phyloP scores from a whole-genome alignment of 2,329 filamentous ascomycete genomes.

The Penicillium corylophilum region DNA sequence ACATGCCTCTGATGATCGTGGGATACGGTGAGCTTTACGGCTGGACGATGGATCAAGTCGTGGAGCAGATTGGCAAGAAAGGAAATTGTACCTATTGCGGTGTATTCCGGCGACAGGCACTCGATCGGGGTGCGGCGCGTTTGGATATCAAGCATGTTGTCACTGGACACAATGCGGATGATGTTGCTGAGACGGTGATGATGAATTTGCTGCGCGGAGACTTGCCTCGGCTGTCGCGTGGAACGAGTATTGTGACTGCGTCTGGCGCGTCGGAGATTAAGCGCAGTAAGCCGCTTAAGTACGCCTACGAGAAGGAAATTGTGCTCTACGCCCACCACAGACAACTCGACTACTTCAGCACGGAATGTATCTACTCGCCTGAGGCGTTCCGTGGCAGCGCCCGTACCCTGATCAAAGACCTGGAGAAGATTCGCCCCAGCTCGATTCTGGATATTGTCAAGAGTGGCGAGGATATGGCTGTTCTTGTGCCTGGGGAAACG shows the following conservation, averaged over 20 bases:
- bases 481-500: constrained; percentile 67
- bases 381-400: constrained; percentile 95
- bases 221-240: constrained; percentile 78
- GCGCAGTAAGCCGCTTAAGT: constrained; percentile 94
- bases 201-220: constrained; percentile 96
- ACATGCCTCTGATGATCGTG: constrained; percentile 86
- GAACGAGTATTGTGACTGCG: constrained; percentile 84
- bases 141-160: constrained; percentile 89
- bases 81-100: constrained; percentile 99
- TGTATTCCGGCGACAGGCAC: constrained; percentile 88
- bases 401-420: constrained; percentile 86
- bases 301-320: constrained; percentile 98
- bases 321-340: constrained; percentile 97
- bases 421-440: constrained; percentile 89
- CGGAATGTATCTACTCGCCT: constrained; percentile 96
- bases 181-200: constrained; percentile 93
- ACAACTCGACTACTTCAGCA: constrained; percentile 95
- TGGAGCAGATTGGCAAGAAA: constrained; percentile 93
- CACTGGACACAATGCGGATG: constrained; percentile 96
- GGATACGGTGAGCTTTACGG: constrained; percentile 93
- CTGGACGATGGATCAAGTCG: constrained; percentile 99
- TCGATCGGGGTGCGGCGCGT: constrained; percentile 87
- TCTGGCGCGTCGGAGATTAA: constrained; percentile 82
- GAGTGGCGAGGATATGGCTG: constrained; percentile 95
- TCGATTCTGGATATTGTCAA: constrained; percentile 92